Percentiles rank a stretch among this genome's conserved stretches.
Conservation (phyloP, 768 basidiomycete species). For the Leccinum subtestaceum region DNA sequence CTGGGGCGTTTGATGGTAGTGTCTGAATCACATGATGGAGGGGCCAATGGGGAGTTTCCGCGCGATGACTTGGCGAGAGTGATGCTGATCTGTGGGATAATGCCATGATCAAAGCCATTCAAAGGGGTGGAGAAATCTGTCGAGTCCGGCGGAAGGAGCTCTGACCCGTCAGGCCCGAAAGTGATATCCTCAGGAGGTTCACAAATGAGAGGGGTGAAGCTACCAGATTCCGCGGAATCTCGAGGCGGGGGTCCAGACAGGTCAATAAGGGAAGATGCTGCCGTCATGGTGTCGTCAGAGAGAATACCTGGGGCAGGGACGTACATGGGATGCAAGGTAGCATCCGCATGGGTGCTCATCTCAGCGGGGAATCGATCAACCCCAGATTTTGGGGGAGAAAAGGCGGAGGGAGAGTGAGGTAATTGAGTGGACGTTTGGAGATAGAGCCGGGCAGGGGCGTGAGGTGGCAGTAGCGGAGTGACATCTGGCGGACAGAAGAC, state of each 20-base stretch:
- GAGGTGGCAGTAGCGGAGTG: conserved; percentile 15
- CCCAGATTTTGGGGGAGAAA: conserved; percentile 26
- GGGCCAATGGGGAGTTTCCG: conserved; percentile 26
- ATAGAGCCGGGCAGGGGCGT: conserved; percentile 24
- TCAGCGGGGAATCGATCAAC: conserved; percentile 25
- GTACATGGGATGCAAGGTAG: conserved; percentile 15
- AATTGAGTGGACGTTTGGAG: conserved; percentile 25
- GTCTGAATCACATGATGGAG: conserved; percentile 28
- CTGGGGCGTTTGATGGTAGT: conserved; percentile 25
- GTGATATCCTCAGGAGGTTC: conserved; percentile 30
- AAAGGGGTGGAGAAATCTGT: conserved; percentile 14
- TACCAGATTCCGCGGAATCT: conserved; percentile 22
- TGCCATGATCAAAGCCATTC: conserved; percentile 14
- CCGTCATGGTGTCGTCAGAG: conserved; percentile 14
- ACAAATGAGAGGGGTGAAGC: conserved; percentile 27
- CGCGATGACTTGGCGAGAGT: conserved; percentile 30
- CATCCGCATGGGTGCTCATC: conserved; percentile 14
- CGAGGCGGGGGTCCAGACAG: conserved; percentile 6
- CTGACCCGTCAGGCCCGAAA: conserved; percentile 15
- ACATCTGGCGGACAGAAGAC: conserved; percentile 10
- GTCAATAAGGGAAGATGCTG: conserved; percentile 13
- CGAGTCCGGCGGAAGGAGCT: conserved; percentile 12
- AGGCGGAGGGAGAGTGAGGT: conserved; percentile 25
- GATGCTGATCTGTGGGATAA: conserved; percentile 31
- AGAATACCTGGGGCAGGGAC: conserved; percentile 16